A percentile compares a stretch with the other conserved stretches of the same genome.
Evolutionary conservation across 2,329 filamentous ascomycete genomes (phyloP).

Genomic region (Xylariaceae sp.): DNA sequence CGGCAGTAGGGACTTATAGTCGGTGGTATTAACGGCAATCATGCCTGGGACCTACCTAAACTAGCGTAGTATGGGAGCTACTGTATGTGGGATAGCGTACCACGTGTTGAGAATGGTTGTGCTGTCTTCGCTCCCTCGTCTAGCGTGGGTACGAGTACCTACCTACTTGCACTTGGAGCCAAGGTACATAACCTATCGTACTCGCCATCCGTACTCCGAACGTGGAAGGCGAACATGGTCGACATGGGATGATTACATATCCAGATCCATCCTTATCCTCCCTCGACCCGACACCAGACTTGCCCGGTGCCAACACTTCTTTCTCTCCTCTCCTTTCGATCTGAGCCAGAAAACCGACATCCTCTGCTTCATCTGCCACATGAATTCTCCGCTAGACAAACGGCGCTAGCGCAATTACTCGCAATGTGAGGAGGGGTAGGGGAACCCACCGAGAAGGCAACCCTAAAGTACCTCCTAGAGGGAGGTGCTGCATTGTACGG

Average conservation of each 20-base stretch:
- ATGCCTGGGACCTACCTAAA: background rate
- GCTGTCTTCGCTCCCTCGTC: background rate
- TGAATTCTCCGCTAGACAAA: background rate
- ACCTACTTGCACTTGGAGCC: too few species aligned
- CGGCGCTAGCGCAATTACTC: background rate
- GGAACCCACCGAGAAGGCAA: background rate
- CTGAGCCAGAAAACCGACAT: background rate
- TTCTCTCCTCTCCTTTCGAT: background rate
- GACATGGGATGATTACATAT: too few species aligned
- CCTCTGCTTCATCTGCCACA: background rate
- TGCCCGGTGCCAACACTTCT: background rate
- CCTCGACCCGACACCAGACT: too few species aligned
- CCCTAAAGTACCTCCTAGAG: background rate
- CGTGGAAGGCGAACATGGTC: too few species aligned
- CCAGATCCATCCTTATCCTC: too few species aligned
- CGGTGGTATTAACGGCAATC: background rate
- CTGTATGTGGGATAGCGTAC: background rate
- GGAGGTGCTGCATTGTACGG: too few species aligned
- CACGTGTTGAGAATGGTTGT: conserved; percentile 12
- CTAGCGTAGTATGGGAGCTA: background rate
- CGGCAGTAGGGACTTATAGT: background rate
- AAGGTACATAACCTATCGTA: too few species aligned
- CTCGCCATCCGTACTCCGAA: too few species aligned
- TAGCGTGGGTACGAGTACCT: background rate
- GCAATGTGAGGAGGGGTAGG: background rate